Evolutionary conservation across 192 early-diverging fungal genomes (phyloP).

Genomic region (Oehlia diaphana): DNA sequence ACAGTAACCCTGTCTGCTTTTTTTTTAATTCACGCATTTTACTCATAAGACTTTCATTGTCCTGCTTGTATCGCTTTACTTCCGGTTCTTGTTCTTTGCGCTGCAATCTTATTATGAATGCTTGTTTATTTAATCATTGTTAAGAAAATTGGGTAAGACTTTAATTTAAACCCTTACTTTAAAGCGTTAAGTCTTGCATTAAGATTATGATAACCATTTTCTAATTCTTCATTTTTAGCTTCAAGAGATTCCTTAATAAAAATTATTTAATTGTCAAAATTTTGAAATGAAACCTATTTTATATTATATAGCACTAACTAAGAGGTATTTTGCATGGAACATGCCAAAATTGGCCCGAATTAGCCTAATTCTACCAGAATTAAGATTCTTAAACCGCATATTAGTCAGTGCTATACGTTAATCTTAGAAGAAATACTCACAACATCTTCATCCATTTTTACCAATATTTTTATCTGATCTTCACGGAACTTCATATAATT

Average conservation of each 20-base stretch:
- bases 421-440: not conserved
- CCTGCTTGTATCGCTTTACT: slow-evolving; percentile 7
- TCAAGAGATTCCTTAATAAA: slow-evolving; percentile 2
- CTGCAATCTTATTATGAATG: not conserved
- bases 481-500: slow-evolving; percentile 93
- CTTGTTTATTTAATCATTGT: not conserved
- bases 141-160: too few species aligned
- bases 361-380: too few species aligned
- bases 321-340: too few species aligned
- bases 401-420: too few species aligned
- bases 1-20: slow-evolving; percentile 3
- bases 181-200: not conserved
- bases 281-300: not conserved
- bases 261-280: not conserved
- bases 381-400: too few species aligned
- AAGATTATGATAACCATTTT: not conserved
- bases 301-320: too few species aligned
- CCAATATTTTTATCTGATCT: slow-evolving; percentile 40
- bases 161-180: not conserved
- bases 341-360: too few species aligned
- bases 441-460: not conserved
- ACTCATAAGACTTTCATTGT: not conserved
- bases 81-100: slow-evolving; percentile 6
- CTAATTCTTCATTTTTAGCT: not conserved
- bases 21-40: slow-evolving; percentile 21